Conservation (phyloP, 768 basidiomycete species). For the Rossbeevera mucosa region DNA sequence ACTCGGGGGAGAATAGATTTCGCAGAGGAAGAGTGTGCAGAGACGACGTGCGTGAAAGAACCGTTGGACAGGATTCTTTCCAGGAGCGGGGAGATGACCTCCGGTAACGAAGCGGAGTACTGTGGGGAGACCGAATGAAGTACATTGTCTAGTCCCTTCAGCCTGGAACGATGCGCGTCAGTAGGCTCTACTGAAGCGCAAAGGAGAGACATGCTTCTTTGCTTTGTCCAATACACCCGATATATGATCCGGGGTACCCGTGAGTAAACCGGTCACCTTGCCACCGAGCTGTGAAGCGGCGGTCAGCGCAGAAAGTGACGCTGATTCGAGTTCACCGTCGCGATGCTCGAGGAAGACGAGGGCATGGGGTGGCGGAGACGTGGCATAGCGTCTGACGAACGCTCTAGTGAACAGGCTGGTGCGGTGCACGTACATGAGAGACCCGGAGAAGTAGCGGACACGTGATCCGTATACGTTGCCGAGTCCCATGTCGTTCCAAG, state of each 20-base stretch:
- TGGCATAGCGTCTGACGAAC: constrained; percentile 45
- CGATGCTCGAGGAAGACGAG: constrained; percentile 90
- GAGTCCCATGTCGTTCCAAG: constrained; percentile 64
- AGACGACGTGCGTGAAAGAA: constrained; percentile 86
- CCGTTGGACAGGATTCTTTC: constrained; percentile 64
- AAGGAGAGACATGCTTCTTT: constrained; percentile 58
- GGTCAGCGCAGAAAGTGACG: constrained; percentile 84
- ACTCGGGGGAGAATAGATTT: constrained; percentile 93
- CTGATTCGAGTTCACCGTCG: constrained; percentile 74
- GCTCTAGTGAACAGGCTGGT: constrained; percentile 30
- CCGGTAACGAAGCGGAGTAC: constrained; percentile 68
- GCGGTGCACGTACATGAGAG: constrained; percentile 23
- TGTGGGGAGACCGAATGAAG: constrained; percentile 67
- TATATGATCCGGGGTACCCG: constrained; percentile 67
- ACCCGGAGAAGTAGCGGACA: not conserved
- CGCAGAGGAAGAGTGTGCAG: constrained; percentile 85
- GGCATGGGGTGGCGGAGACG: constrained; percentile 60
- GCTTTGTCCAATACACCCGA: constrained; percentile 63
- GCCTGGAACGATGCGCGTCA: constrained; percentile 35
- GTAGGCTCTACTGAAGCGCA: constrained; percentile 2
- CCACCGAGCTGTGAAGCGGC: constrained; percentile 87
- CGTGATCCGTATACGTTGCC: constrained; percentile 12
- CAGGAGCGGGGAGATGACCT: constrained; percentile 77
- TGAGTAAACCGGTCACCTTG: constrained; percentile 72
- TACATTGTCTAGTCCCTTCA: constrained; percentile 62